Evolutionary conservation across 805 yeast genomes (phyloP), one percentile per base, ranked within the genome.

Genomic region (Candida corydali): DNA sequence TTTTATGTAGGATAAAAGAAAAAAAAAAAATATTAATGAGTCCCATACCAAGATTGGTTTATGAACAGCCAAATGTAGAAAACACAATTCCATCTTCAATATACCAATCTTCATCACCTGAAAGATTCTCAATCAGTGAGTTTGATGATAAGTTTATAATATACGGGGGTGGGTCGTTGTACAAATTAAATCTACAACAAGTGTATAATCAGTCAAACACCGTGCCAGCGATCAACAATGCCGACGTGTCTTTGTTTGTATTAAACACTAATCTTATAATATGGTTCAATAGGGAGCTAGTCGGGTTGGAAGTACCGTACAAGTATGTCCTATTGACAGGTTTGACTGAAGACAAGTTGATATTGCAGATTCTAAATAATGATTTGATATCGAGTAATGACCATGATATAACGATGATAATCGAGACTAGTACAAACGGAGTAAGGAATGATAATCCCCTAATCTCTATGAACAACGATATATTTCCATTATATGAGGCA

Each of bases 41-140:
- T 17, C 35, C 38, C 12, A 14, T 5, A 24, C 42, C 46, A 8
- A 30, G 39, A 22, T 15, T 52, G 15, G 33, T 46, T 10, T 18
- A 30, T n/a, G 55, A 53, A 23, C 43, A 32, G 23, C 75, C 75
- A 19, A 66, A 57, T 39, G 50, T 55, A 34, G 75, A 69, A 40
- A 66, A 68, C 49, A 68, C 75, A 7, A 55, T 65, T 9, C 57
- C 60, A 3, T 45, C 52, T 8, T 36, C 51, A 11, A 46, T 50
- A 17, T 69, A 57, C 43, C 63, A 55, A 36, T 50, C 62, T 9
- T 61, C 64, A 18, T 60, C 63, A 3, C 73, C 74, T 1, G 72
- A 61, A 24, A 44, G 51, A 29, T 68, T 57, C 44, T 57, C 67
- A 11, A 29, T 19, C 9, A 35, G 12, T 9, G 31, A 23, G 12